These are phyloP conservation scores for Yamadazyma oceani DNA, from an alignment of 1,139 yeast species.

Conservation along the genomic window DNA sequence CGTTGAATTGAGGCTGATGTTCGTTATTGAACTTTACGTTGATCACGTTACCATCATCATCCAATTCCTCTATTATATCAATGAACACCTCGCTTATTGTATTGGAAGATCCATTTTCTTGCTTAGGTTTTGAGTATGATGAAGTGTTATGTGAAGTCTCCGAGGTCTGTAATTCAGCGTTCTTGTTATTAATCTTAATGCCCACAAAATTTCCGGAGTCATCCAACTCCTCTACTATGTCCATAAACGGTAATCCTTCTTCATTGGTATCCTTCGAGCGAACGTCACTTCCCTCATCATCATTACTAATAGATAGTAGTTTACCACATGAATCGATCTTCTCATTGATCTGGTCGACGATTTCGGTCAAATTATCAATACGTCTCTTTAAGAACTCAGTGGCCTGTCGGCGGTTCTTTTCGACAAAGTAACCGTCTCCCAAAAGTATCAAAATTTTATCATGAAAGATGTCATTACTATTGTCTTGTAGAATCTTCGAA, in stretches of 20 bases:
- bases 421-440: conserved; percentile 64
- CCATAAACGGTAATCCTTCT: conserved; percentile 64
- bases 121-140: no score
- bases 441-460: conserved; percentile 42
- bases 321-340: conserved; percentile 38
- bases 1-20: not conserved
- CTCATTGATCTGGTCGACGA: conserved; percentile 30
- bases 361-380: conserved; percentile 23
- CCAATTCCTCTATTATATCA: conserved; percentile 49
- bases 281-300: conserved; percentile 16
- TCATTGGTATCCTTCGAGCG: conserved; percentile 24
- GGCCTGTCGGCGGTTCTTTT: conserved; percentile 47
- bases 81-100: not conserved
- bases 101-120: no score
- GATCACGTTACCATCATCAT: conserved; percentile 73
- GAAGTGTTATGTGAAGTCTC: no score
- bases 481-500: conserved; percentile 1
- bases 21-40: conserved; percentile 12
- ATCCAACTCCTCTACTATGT: conserved; percentile 81
- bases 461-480: not conserved
- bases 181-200: conserved; percentile 12
- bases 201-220: conserved; percentile 68
- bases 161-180: not conserved
- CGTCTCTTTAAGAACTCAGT: conserved; percentile 33
- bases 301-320: conserved; percentile 34